Evolutionary conservation across 495 filamentous ascomycete species (phyloP).

Genomic region (Rhizodiscina lignyota): DNA sequence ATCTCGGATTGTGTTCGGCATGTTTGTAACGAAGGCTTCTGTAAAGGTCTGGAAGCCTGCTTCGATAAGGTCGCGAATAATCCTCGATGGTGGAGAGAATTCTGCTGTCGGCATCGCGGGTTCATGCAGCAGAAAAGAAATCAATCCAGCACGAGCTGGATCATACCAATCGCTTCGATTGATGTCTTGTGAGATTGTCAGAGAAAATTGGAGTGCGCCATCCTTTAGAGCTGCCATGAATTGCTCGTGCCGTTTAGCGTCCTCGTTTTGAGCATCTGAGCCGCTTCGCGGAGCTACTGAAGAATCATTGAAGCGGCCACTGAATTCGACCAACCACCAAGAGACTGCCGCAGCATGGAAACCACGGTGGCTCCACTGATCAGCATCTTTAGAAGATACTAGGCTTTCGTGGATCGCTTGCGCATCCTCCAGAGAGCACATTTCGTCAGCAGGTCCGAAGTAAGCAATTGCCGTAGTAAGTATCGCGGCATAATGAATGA

Average conservation of each 20-base stretch:
- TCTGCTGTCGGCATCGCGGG: conserved; percentile 45
- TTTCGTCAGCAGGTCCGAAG: conserved; percentile 57
- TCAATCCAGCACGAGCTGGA: conserved; percentile 54
- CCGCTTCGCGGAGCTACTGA: conserved; percentile 14
- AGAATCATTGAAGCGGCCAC: conserved; percentile 68
- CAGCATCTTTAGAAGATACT: conserved; percentile 41
- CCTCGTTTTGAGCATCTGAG: conserved; percentile 12
- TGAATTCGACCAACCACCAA: conserved; percentile 87
- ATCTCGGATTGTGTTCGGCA: conserved; percentile 78
- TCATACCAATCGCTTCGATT: conserved; percentile 66
- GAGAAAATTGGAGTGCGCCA: conserved; percentile 79
- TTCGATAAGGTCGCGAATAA: conserved; percentile 52
- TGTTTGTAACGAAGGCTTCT: conserved; percentile 84
- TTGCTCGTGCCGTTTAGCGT: conserved; percentile 49
- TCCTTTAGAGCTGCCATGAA: conserved; percentile 70
- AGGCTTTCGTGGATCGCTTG: conserved; percentile 51
- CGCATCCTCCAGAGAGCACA: conserved; percentile 41
- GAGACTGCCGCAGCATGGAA: conserved; percentile 59
- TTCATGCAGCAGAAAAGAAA: conserved; percentile 62
- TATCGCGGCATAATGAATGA: conserved; percentile 67
- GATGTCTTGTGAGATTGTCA: conserved; percentile 67
- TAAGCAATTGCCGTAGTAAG: conserved; percentile 53
- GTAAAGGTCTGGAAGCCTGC: conserved; percentile 69
- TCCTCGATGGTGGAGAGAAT: conserved; percentile 38
- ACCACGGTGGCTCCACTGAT: conserved; percentile 49